A percentile compares a stretch with the other conserved stretches of the same genome.
Evolutionary conservation across 75 land plant species (phyloP).

Genomic region (Isoetes taiwanensis): DNA sequence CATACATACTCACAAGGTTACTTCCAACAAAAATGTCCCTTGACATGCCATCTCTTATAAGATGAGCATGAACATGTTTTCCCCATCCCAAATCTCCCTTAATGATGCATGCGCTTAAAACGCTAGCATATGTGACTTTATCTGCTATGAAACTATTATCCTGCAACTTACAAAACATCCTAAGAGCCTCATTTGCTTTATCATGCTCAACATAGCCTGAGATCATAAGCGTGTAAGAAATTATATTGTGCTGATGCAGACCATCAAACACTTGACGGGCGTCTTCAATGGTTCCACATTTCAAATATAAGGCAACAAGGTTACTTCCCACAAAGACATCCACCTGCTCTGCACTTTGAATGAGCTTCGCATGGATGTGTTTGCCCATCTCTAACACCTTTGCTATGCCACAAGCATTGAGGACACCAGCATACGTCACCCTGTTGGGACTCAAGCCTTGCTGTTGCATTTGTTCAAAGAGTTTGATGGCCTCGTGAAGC

Average conservation of each 20-base stretch:
- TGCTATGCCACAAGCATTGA: constrained; percentile 7
- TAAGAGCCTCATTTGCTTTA: background rate
- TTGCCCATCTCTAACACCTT: too few species aligned
- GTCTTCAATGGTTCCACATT: too few species aligned
- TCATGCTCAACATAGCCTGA: background rate
- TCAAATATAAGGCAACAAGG: too few species aligned
- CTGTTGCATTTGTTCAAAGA: background rate
- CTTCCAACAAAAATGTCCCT: too few species aligned
- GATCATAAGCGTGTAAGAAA: too few species aligned
- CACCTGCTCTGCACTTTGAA: too few species aligned
- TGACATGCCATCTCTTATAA: too few species aligned
- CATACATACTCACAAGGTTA: too few species aligned
- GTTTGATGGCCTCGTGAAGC: background rate
- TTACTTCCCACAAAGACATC: too few species aligned
- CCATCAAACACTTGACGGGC: too few species aligned
- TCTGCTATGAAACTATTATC: background rate
- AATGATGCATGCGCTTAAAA: background rate
- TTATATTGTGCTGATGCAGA: too few species aligned
- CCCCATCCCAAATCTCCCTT: background rate
- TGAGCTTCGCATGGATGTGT: too few species aligned
- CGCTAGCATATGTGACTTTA: background rate
- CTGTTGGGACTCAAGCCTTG: background rate
- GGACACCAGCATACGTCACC: background rate
- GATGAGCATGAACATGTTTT: constrained; percentile 14
- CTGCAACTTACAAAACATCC: background rate